A percentile compares a stretch with the other conserved stretches of the same genome.
These are phyloP conservation scores for Chytriomyces sp. DNA, from an alignment of 192 early-diverging fungal species.

Conservation along the genomic window DNA sequence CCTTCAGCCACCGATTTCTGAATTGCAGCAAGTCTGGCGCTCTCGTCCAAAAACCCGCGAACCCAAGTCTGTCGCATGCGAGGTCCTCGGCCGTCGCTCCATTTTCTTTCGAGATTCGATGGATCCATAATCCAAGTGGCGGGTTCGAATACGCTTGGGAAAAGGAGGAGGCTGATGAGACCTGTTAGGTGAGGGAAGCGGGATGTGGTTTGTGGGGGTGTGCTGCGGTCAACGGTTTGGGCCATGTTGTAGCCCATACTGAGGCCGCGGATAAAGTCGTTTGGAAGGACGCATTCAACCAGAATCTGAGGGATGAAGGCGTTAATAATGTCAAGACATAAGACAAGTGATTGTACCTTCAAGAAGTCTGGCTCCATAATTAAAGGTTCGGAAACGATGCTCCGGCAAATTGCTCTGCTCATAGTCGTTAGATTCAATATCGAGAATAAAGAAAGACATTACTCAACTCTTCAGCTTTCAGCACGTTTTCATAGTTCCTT, in stretches of 20 bases:
- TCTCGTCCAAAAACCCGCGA: constrained; percentile 27
- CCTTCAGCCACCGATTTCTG: not conserved
- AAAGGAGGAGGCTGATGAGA: constrained; percentile 66
- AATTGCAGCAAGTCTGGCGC: not conserved
- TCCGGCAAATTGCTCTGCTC: constrained; percentile 42
- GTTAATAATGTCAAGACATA: constrained; percentile 4
- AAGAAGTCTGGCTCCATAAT: constrained; percentile 48
- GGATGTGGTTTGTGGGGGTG: not conserved
- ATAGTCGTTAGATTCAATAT: not conserved
- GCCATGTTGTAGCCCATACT: constrained; percentile 43
- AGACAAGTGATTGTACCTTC: constrained; percentile 37
- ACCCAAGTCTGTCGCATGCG: constrained; percentile 32
- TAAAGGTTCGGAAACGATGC: constrained; percentile 52
- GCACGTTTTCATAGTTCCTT: constrained; percentile 47
- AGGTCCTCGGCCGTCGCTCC: constrained; percentile 27
- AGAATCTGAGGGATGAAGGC: constrained; percentile 39
- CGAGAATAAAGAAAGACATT: not conserved
- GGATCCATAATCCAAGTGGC: constrained; percentile 37
- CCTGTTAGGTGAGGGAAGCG: constrained; percentile 51
- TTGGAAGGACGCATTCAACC: constrained; percentile 44
- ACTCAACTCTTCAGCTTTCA: constrained; percentile 50
- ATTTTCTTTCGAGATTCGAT: constrained; percentile 23
- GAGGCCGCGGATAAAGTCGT: constrained; percentile 50
- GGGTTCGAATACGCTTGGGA: constrained; percentile 75
- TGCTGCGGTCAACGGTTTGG: constrained; percentile 46